Evolutionary conservation across 2,329 filamentous ascomycete species (phyloP), one percentile per base, ranked within the genome.

Genomic region (Mollisiaceae sp.): DNA sequence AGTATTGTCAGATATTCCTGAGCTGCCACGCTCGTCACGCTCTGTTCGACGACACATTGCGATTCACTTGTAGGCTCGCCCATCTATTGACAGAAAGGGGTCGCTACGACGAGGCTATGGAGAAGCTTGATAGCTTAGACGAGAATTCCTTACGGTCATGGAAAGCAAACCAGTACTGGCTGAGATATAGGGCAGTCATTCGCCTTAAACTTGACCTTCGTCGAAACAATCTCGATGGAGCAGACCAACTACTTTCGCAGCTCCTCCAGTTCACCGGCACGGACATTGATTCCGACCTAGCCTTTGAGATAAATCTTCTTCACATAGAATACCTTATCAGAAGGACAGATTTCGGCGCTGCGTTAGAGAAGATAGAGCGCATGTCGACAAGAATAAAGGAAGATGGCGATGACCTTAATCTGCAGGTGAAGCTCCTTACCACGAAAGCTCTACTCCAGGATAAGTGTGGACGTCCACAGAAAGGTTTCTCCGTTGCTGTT

Each of bases 11-110:
- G 68, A 82, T 92, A 0, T 93, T 97, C 65, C 82, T 93, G 18
- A 84, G 88, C 61, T 93, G 91, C 69, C 90, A 97, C 74, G 81
- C 83, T 4, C 79, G 81, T n/a, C 80, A 81, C 57, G 83, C 84
- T 41, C 84, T 89, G 0, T 86, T 94, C 52, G 93, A 97, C 68
- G 94, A 98, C 71, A 85, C 88, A 59, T 82, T 97, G 38, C 92
- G 90, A 71, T 86, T 92, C 39, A 88, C 84, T 0, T 92, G 91
- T 71, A 87, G 91, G 4, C 84, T 89, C 63, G 90, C 92, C 1
- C 86, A 89, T 66, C 81, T 89, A 78, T 80, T 90, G 6, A 84
- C 86, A 9, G 85, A 89, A 64, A 83, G 81, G 56, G 94, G 94
- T 1, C 84, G 82, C 38, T 96, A 93, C 73, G 85, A 89, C 24